Base-by-base conservation (phyloP, 176 grass and related monocot species). In the Phyllostachys edulis region DNA sequence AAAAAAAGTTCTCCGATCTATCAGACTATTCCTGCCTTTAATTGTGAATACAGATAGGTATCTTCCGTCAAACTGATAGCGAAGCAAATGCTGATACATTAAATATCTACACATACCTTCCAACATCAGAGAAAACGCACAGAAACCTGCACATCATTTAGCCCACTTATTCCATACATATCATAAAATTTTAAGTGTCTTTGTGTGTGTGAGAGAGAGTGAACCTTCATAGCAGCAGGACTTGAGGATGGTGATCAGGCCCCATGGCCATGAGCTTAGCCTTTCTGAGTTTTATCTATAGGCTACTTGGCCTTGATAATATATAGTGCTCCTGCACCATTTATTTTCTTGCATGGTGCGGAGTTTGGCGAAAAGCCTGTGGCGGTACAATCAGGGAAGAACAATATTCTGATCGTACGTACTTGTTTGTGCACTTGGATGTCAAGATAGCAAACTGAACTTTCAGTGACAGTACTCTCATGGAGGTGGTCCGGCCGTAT, bases 331-430 rank as follows among this genome's bases (percentile, higher is more conserved):
- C 56, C 55, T 71, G 75, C 75, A 78, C 78, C 56, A 90, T 78
- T 55, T 45, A 12, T 16, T 21, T 11, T 17, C 26, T 6, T 74
- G 5, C 21, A 47, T 87, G 73, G 88, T 87, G 84, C 74, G 60
- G 10, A 64, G 84, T 87, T 90, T 68, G 88, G 79, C 79, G 18
- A 68, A 90, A 90, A 90, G 84, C 14, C 42, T 79, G 17, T 61
- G 74, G 74, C 50, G 29, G 74, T 78, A 87, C 74, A 86, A 73
- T 67, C 65, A 66, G 16, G 57, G 42, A 18, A 26, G 14, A 82
- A 85, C 23, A 73, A 56, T 89, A 82, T 11, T 72, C 66, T 52
- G 17, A 45, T 77, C 69, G 63, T 55, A 50, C 41, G 21, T 79
- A 68, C 47, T 65, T 61, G 61, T 11, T 59, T 17, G 73, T 78